Evolutionary conservation across 495 filamentous ascomycete species (phyloP).

Genomic region (Aspergillus steynii): DNA sequence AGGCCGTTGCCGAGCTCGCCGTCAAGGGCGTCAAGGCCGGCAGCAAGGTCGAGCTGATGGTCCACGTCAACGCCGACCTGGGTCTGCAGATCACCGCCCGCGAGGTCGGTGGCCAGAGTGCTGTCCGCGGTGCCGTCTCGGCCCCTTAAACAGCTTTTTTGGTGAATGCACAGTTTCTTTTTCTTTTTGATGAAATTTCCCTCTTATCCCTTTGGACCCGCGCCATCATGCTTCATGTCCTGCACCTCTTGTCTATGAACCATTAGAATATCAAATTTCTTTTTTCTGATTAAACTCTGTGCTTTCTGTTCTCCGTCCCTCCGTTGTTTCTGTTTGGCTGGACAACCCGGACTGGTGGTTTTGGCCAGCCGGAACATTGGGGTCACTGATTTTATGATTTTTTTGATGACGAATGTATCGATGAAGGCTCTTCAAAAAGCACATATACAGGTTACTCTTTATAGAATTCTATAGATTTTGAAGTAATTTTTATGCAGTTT

Average conservation of each 20-base stretch:
- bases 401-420: conserved; percentile 29
- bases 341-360: neutral
- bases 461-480: conserved; percentile 24
- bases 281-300: neutral
- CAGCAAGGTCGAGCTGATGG: conserved; percentile 86
- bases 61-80: conserved; percentile 80
- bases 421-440: conserved; percentile 27
- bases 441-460: conserved; percentile 22
- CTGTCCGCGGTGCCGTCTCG: conserved; percentile 71
- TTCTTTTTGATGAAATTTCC: conserved; percentile 20
- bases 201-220: conserved; percentile 11
- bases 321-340: neutral
- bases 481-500: neutral
- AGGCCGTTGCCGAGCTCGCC: conserved; percentile 80
- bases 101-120: conserved; percentile 83
- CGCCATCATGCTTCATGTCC: conserved; percentile 9
- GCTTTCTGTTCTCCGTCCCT: neutral
- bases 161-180: conserved; percentile 22
- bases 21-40: conserved; percentile 83
- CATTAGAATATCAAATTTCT: conserved; percentile 14
- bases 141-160: conserved; percentile 35
- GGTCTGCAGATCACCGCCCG: conserved; percentile 74
- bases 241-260: conserved; percentile 3
- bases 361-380: neutral
- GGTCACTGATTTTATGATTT: neutral